Base-by-base conservation (phyloP, 2,329 filamentous ascomycete species). In the Claviceps africana region DNA sequence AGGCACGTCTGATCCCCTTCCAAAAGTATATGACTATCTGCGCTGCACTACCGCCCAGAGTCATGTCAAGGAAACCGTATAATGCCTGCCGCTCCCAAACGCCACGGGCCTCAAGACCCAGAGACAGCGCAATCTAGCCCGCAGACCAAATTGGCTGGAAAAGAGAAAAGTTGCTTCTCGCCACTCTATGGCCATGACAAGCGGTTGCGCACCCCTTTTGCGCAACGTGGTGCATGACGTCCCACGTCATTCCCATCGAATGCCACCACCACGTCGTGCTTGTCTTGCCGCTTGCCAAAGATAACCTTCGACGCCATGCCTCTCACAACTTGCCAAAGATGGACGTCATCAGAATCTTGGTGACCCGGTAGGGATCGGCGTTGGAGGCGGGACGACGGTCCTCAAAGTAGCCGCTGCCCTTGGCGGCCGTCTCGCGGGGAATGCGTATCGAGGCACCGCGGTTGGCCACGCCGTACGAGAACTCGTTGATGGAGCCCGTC, bases 391-490 rank as follows among this genome's bases (percentile, higher is more conserved):
- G 84, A 58, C 85, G 80, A 66, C 85, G 79, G 59, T 89, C 85
- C 71, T 96, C 89, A 60, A 96, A 95, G 80, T 96, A 96, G 58
- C 90, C 90, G 74, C 86, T 93, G 70, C 88, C 88, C 71, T 95
- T 87, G 67, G 86, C 83, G 48, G 86, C 89, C 61, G 79, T 81
- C 63, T 88, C 82, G 63, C 89, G 84, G 62, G 90, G 90, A 62
- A 98, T 93, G 69, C 93, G 88, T 64, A 97, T 90, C 40, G 86
- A 94, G 54, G 87, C 85, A 65, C 91, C 93, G 72, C 93, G 89
- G 83, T 97, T 91, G 70, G 93, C 93, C 56, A 97, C 84, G 66
- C 93, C 91, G 71, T 84, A 97, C 61, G 82, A 83, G 81, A 98
- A 98, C 69, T 85, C 80, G 67, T 98, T 91, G 65, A 95, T 96